Evolutionary conservation across 805 yeast genomes (phyloP).

Genomic region (Saccharomycopsis olivae): DNA sequence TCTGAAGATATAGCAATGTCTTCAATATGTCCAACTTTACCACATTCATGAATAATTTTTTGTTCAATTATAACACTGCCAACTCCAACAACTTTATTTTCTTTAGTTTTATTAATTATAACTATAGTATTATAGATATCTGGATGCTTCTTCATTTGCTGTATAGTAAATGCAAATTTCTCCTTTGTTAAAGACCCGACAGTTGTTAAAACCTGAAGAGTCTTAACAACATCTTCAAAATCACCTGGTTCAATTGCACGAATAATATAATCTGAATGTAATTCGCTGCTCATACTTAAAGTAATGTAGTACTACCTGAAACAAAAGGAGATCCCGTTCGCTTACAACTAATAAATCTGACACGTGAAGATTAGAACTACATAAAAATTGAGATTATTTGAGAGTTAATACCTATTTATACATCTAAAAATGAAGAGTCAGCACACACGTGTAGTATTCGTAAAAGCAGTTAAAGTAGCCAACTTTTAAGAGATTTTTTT

Average conservation of each 20-base stretch:
- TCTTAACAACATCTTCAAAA: slow-evolving; percentile 52
- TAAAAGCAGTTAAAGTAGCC: no score
- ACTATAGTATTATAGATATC: slow-evolving; percentile 62
- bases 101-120: slow-evolving; percentile 35
- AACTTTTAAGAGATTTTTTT: no score
- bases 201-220: slow-evolving; percentile 61
- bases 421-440: no score
- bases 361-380: neutral
- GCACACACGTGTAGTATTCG: no score
- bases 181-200: slow-evolving; percentile 60
- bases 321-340: neutral
- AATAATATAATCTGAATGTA: slow-evolving; percentile 61
- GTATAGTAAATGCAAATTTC: slow-evolving; percentile 40
- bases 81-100: slow-evolving; percentile 58
- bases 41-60: slow-evolving; percentile 76
- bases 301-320: neutral
- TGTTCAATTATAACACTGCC: slow-evolving; percentile 75
- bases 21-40: slow-evolving; percentile 87
- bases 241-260: slow-evolving; percentile 50
- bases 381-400: neutral
- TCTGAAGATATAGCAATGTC: slow-evolving; percentile 72
- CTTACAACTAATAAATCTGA: neutral
- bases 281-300: slow-evolving; percentile 14
- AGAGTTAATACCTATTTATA: no score
- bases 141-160: slow-evolving; percentile 43